A percentile compares a stretch with the other conserved stretches of the same genome.
These are phyloP conservation scores for Porcisia hertigi DNA, from an alignment of 208 protist genomes.

Conservation along the genomic window DNA sequence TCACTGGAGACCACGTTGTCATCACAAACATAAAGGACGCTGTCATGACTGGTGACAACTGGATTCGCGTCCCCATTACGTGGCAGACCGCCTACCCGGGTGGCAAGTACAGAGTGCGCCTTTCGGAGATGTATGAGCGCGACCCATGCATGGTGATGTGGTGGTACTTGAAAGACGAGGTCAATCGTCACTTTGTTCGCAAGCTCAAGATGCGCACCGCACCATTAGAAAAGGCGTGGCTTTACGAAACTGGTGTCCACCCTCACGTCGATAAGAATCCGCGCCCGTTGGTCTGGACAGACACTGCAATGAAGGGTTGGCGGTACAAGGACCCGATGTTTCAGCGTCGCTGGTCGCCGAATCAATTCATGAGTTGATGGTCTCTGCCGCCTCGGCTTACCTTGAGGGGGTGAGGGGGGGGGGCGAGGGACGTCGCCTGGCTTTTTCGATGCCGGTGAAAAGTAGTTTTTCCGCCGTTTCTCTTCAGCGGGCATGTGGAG, in stretches of 20 bases:
- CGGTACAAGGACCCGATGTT: slow-evolving; percentile 84
- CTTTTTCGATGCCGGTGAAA: background rate
- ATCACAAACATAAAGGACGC: slow-evolving; percentile 92
- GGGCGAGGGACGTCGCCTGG: background rate
- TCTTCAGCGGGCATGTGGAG: background rate
- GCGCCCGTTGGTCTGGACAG: slow-evolving; percentile 81
- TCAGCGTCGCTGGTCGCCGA: slow-evolving; percentile 82
- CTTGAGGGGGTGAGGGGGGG: background rate
- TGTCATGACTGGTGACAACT: slow-evolving; percentile 90
- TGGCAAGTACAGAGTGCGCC: slow-evolving; percentile 89
- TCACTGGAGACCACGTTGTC: slow-evolving; percentile 89
- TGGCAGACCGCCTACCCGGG: slow-evolving; percentile 92
- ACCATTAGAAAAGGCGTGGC: slow-evolving; percentile 92
- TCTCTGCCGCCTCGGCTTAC: background rate
- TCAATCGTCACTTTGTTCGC: slow-evolving; percentile 89
- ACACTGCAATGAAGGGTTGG: slow-evolving; percentile 56
- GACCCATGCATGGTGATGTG: slow-evolving; percentile 94
- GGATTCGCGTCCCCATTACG: slow-evolving; percentile 90
- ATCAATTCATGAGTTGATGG: slow-evolving; percentile 81
- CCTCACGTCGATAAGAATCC: slow-evolving; percentile 87
- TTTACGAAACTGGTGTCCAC: slow-evolving; percentile 89
- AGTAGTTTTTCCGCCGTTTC: background rate
- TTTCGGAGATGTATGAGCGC: slow-evolving; percentile 92
- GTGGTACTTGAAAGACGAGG: slow-evolving; percentile 91
- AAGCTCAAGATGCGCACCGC: slow-evolving; percentile 90